Evolutionary conservation across 2,329 filamentous ascomycete genomes (phyloP).

Genomic region (Sporothrix pseudoabietina): DNA sequence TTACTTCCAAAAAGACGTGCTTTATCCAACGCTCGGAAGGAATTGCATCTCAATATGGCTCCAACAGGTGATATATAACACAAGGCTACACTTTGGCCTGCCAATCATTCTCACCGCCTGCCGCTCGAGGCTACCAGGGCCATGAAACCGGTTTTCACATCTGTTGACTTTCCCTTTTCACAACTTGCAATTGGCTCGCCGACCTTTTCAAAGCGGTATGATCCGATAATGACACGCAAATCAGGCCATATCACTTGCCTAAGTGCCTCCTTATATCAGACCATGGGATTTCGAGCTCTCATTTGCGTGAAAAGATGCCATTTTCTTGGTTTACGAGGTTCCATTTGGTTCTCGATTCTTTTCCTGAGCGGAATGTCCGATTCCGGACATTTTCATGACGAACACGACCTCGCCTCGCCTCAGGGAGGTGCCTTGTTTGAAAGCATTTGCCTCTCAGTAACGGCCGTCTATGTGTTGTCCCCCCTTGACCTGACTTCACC

Average conservation of each 20-base stretch:
- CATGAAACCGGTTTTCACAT: not conserved
- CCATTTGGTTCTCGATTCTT: not conserved
- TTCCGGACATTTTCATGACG: not conserved
- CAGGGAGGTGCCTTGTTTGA: not conserved
- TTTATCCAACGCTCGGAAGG: not conserved
- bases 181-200: not conserved
- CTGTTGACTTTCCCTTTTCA: not conserved
- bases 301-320: not conserved
- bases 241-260: not conserved
- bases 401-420: not conserved
- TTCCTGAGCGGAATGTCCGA: not conserved
- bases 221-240: conserved; percentile 2
- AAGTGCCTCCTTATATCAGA: not conserved
- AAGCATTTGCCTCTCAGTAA: not conserved
- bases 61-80: not conserved
- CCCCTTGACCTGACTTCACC: not conserved
- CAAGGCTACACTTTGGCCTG: not conserved
- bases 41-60: not conserved
- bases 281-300: not conserved
- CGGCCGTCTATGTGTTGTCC: not conserved
- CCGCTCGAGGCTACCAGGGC: not conserved
- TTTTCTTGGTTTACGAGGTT: not conserved
- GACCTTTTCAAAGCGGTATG: not conserved
- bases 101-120: not conserved
- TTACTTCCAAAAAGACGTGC: not conserved